Evolutionary conservation across 169 alveolate genomes (phyloP).

Genomic region (Pseudocohnilembus persalinus): DNA sequence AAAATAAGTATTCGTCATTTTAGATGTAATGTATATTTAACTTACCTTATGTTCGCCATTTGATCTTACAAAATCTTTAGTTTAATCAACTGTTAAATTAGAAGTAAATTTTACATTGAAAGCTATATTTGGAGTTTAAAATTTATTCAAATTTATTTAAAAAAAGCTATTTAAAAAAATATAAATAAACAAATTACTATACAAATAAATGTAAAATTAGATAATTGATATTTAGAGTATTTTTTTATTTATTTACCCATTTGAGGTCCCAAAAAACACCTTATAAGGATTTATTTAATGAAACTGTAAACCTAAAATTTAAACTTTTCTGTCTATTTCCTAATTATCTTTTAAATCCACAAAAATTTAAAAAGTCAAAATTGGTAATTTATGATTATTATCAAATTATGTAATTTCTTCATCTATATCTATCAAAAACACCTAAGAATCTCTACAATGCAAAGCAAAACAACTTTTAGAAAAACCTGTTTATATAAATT

Average conservation of each 20-base stretch:
- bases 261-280: conserved; percentile 10
- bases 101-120: not conserved
- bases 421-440: not conserved
- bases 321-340: conserved; percentile 16
- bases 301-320: not conserved
- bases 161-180: no score
- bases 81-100: not conserved
- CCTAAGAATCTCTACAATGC: not conserved
- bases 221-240: no score
- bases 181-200: no score
- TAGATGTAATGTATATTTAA: no score
- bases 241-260: no score
- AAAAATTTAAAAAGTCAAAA: not conserved
- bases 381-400: not conserved
- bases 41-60: not conserved
- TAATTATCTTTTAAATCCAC: conserved; percentile 17
- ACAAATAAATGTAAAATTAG: no score
- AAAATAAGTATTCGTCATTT: no score
- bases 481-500: not conserved
- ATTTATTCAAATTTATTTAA: no score
- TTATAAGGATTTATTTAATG: conserved; percentile 8
- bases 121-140: not conserved
- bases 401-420: not conserved
- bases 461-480: no score
- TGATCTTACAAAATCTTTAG: not conserved